Conservation (phyloP, 306 rosid species). For the Rubus parviflorus region DNA sequence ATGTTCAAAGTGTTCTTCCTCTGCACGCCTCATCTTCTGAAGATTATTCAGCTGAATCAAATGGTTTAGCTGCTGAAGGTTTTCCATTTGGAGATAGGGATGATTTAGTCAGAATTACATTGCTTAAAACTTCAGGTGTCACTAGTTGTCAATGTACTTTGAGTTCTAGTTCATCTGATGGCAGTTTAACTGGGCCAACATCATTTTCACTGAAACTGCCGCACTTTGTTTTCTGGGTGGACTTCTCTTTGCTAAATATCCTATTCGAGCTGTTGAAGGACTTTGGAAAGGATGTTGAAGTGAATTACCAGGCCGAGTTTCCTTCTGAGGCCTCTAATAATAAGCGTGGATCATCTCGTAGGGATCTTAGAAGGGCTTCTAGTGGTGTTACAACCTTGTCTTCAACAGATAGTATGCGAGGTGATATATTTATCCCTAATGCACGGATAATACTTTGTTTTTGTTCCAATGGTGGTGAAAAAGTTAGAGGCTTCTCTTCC, state of each 20-base stretch:
- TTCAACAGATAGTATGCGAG: slow-evolving; percentile 48
- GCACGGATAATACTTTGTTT: slow-evolving; percentile 87
- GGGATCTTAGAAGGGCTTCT: slow-evolving; percentile 40
- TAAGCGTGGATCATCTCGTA: slow-evolving; percentile 35
- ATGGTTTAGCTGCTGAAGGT: slow-evolving; percentile 42
- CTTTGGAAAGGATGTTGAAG: slow-evolving; percentile 48
- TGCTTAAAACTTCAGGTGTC: slow-evolving; percentile 70
- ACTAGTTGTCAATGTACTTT: slow-evolving; percentile 50
- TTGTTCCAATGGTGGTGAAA: slow-evolving; percentile 51
- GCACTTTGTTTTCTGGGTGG: slow-evolving; percentile 72
- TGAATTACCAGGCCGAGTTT: slow-evolving; percentile 33
- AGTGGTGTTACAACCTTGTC: slow-evolving; percentile 47
- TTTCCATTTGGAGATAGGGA: slow-evolving; percentile 51
- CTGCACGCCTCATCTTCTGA: slow-evolving; percentile 41
- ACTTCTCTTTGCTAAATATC: slow-evolving; percentile 50
- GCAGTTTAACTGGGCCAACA: slow-evolving; percentile 38
- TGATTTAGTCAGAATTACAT: slow-evolving; percentile 50
- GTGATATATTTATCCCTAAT: slow-evolving; percentile 61
- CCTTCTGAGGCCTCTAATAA: slow-evolving; percentile 33
- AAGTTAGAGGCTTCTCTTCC: slow-evolving; percentile 39
- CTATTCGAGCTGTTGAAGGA: slow-evolving; percentile 47
- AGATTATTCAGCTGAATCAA: slow-evolving; percentile 42
- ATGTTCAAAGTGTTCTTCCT: slow-evolving; percentile 70
- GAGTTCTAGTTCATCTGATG: slow-evolving; percentile 54
- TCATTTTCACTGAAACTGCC: slow-evolving; percentile 71